phyloP scores from a whole-genome alignment of 1,284 basidiomycete species.

The Cerioporus squamosus region DNA sequence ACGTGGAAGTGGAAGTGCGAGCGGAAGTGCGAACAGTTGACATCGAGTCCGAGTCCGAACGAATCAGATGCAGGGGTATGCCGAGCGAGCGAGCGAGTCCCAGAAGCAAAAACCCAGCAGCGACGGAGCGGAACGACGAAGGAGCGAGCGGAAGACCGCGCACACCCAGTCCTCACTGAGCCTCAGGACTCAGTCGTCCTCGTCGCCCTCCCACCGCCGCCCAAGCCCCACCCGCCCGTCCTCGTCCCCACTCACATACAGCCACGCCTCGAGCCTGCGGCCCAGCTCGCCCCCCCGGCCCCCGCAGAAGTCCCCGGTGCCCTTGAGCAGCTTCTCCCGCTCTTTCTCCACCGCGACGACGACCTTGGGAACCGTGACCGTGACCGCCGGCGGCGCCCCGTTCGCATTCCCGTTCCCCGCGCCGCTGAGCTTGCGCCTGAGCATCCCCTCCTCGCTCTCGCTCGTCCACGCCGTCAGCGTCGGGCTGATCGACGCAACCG shows the following conservation, averaged over 20 bases:
- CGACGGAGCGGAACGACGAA: background rate
- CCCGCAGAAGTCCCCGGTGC: conserved; percentile 74
- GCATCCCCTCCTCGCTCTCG: conserved; percentile 23
- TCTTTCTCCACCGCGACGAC: conserved; percentile 57
- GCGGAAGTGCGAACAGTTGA: too few species aligned
- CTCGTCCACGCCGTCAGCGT: conserved; percentile 26
- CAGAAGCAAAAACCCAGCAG: background rate
- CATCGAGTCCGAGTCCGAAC: background rate
- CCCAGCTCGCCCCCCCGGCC: conserved; percentile 78
- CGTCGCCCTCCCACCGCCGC: conserved; percentile 33
- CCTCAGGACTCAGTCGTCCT: background rate
- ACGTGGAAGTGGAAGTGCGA: too few species aligned
- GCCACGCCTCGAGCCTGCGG: conserved; percentile 71
- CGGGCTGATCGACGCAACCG: conserved; percentile 17
- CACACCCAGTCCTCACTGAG: background rate
- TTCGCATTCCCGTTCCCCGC: background rate
- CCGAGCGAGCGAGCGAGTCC: background rate
- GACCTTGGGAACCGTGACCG: conserved; percentile 19
- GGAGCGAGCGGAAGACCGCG: too few species aligned
- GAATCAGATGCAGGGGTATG: background rate
- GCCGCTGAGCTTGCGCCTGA: background rate
- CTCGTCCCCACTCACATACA: conserved; percentile 42
- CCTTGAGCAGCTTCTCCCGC: conserved; percentile 66
- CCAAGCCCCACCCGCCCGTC: conserved; percentile 35
- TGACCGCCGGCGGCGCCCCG: conserved; percentile 2